Percentiles rank a stretch among this genome's conserved stretches.
Evolutionary conservation across 495 filamentous ascomycete species (phyloP).

Genomic region (Penicillium canescens): DNA sequence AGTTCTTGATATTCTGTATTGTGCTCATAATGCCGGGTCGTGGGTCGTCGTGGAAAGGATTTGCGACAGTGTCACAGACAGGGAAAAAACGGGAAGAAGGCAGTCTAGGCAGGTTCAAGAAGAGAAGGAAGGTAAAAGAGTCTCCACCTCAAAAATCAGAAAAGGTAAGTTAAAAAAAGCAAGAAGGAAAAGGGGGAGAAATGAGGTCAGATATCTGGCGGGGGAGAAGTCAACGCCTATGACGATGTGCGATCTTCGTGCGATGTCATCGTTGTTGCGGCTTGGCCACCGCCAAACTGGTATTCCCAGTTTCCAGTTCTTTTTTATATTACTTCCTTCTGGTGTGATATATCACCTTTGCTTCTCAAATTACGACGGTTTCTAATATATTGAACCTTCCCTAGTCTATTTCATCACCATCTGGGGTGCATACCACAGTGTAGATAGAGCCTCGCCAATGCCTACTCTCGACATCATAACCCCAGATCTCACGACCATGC

Average conservation of each 20-base stretch:
- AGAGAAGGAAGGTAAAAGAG: background rate
- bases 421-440: too few relatives aligned
- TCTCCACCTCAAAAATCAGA: conserved; percentile 32
- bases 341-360: too few relatives aligned
- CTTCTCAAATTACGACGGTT: too few relatives aligned
- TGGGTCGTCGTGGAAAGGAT: background rate
- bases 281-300: background rate
- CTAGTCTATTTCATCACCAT: too few relatives aligned
- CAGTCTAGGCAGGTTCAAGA: conserved; percentile 66
- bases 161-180: conserved; percentile 38
- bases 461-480: background rate
- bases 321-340: too few relatives aligned
- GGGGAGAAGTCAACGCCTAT: conserved; percentile 53
- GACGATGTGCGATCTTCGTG: conserved; percentile 20
- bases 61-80: background rate
- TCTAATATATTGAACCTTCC: too few relatives aligned
- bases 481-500: background rate
- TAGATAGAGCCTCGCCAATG: too few relatives aligned
- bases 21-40: conserved; percentile 61
- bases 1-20: conserved; percentile 92
- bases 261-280: conserved; percentile 28
- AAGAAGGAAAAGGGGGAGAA: conserved; percentile 72
- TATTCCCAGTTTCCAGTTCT: too few relatives aligned
- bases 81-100: conserved; percentile 22
- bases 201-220: conserved; percentile 61